These are phyloP conservation scores for Didymella segeticola DNA, from an alignment of 2,329 filamentous ascomycete genomes.

Conservation along the genomic window DNA sequence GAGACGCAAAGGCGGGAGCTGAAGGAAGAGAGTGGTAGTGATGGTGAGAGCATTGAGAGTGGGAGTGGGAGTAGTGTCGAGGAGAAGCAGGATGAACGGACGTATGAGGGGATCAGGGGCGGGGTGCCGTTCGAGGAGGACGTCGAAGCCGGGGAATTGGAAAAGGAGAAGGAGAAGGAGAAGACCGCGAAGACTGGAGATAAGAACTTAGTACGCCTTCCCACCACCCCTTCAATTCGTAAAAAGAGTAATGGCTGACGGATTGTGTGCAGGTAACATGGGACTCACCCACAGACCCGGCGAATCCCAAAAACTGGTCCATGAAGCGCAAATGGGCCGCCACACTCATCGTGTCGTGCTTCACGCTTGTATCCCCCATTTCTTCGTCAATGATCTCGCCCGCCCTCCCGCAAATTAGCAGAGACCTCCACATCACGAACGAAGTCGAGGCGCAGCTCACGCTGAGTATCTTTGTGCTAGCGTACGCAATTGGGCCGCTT, in stretches of 20 bases:
- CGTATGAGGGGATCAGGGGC: slow-evolving; percentile 36
- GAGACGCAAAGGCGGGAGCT: slow-evolving; percentile 33
- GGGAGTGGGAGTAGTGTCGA: slow-evolving; percentile 13
- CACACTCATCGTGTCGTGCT: slow-evolving; percentile 52
- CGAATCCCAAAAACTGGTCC: slow-evolving; percentile 57
- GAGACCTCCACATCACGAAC: slow-evolving; percentile 44
- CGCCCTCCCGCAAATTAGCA: slow-evolving; percentile 39
- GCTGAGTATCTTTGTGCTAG: slow-evolving; percentile 50
- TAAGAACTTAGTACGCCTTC: too few species aligned
- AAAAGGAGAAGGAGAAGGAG: slow-evolving; percentile 38
- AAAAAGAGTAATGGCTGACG: slow-evolving; percentile 8
- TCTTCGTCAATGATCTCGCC: slow-evolving; percentile 51
- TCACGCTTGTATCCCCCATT: slow-evolving; percentile 50
- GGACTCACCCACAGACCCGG: slow-evolving; percentile 55
- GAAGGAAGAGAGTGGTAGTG: slow-evolving; percentile 8
- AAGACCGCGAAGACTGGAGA: too few species aligned
- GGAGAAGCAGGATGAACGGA: slow-evolving; percentile 26
- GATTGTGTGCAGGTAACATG: slow-evolving; percentile 50
- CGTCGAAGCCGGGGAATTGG: slow-evolving; percentile 29
- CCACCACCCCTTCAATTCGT: not conserved
- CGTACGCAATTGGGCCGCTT: slow-evolving; percentile 50
- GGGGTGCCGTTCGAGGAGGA: slow-evolving; percentile 42
- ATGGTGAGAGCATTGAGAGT: slow-evolving; percentile 21
- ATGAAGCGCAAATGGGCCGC: slow-evolving; percentile 53
- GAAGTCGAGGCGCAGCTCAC: slow-evolving; percentile 43